Evolutionary conservation across 2,329 filamentous ascomycete genomes (phyloP), one percentile per base, ranked within the genome.

Genomic region (Aspergillus viridinutans): DNA sequence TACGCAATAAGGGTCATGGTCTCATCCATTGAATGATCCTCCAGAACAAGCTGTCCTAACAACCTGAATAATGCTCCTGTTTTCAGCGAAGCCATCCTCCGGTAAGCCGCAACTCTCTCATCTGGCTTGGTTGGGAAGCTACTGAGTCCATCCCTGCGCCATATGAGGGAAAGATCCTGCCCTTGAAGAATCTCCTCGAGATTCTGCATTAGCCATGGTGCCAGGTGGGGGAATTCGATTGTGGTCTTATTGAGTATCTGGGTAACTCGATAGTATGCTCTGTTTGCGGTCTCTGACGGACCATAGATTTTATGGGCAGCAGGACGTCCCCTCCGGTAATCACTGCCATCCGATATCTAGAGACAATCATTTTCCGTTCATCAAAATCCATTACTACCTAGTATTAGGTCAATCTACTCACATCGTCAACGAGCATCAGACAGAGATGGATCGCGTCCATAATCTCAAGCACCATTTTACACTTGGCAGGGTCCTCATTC

Each of bases 361-460:
- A 21, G 17, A 50, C 20, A 8, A 9, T n/a, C 35, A n/a, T 50
- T 5, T 28, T 28, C 8, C 7, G 28, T 1, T 26, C 25, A 26
- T 8, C 28, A 28, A 28, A 9, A n/a, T n/a, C 9, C 7, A 28
- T 28, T 25, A 25, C 25, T 25, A 25, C 25, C 25, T 25, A 25
- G 25, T 25, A 25, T 25, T 25, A 25, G 25, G 25, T 25, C 25
- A 25, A 25, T 25, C 25, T 4, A 25, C 25, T 25, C 25, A 66
- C 64, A 57, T 66, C 64, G 25, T 67, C 64, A 20, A 67, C 64
- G 45, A 67, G 47, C 58, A 66, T 67, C 14, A 64, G 43, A n/a
- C 64, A 65, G 3, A 67, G 45, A 32, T 67, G 65, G 12, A 67
- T 65, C 0, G 57, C 60, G 43, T 66, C 65, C 65, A 66, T 65